Percentiles rank a stretch among this genome's conserved stretches.
These are phyloP conservation scores for Yamadazyma buinensis DNA, from an alignment of 1,139 yeast genomes.

Conservation along the genomic window DNA sequence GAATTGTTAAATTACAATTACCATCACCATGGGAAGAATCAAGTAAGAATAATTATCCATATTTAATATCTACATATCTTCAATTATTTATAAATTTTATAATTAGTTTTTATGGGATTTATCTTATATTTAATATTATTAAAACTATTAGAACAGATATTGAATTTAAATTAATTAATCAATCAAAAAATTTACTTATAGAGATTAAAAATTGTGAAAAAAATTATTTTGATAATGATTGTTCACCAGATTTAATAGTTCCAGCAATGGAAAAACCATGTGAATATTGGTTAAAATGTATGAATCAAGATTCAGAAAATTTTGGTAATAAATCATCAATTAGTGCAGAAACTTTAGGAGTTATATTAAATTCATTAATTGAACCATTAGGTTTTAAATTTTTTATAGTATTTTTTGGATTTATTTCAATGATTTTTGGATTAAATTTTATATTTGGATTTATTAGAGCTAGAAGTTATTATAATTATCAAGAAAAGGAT, in stretches of 20 bases:
- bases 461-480: constrained; percentile 42
- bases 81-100: constrained; percentile 48
- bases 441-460: constrained; percentile 45
- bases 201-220: constrained; percentile 48
- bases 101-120: constrained; percentile 40
- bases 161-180: constrained; percentile 39
- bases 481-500: constrained; percentile 19
- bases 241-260: constrained; percentile 53
- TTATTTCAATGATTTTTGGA: constrained; percentile 26
- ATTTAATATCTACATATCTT: constrained; percentile 54
- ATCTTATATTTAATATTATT: constrained; percentile 40
- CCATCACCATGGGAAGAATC: constrained; percentile 50
- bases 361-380: constrained; percentile 57
- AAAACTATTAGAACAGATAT: constrained; percentile 52
- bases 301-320: constrained; percentile 50
- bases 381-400: constrained; percentile 64
- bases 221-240: constrained; percentile 50
- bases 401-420: constrained; percentile 36
- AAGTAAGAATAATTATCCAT: constrained; percentile 30
- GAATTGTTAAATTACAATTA: constrained; percentile 29
- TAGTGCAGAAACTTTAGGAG: constrained; percentile 62
- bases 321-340: constrained; percentile 45
- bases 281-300: constrained; percentile 58
- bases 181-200: constrained; percentile 30
- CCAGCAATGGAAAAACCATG: constrained; percentile 60